Percentiles rank a stretch among this genome's conserved stretches.
phyloP scores from a whole-genome alignment of 192 early-diverging fungal species.

The Bifiguratus adelaidae region DNA sequence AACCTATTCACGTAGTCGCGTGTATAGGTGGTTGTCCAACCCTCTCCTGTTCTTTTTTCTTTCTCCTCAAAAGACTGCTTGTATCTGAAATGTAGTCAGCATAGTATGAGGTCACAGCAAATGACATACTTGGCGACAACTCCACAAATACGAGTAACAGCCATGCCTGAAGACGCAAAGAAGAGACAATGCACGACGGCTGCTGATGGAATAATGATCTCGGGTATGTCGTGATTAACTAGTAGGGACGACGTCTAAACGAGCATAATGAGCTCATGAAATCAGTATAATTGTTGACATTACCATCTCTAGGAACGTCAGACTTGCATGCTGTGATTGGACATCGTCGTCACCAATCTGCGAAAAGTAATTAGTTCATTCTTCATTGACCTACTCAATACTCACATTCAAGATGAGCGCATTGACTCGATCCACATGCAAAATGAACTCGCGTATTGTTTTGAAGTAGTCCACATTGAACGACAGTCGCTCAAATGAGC shows the following conservation, averaged over 20 bases:
- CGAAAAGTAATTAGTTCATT: not conserved
- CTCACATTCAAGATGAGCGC: constrained; percentile 17
- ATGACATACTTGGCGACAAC: constrained; percentile 19
- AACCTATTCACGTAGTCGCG: constrained; percentile 31
- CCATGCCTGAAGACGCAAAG: constrained; percentile 29
- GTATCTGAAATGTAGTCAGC: constrained; percentile 4
- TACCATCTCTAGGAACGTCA: constrained; percentile 35
- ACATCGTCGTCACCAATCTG: constrained; percentile 24
- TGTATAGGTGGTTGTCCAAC: constrained; percentile 15
- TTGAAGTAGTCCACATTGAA: constrained; percentile 27
- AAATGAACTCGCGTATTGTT: constrained; percentile 24
- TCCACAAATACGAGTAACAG: constrained; percentile 34
- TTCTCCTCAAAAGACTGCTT: constrained; percentile 27
- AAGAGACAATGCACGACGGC: constrained; percentile 27
- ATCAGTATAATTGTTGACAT: not conserved
- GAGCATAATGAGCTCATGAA: not conserved
- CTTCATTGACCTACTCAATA: not conserved
- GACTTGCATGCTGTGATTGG: constrained; percentile 27
- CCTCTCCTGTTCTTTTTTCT: constrained; percentile 8
- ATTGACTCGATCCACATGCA: constrained; percentile 26
- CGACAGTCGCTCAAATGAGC: constrained; percentile 21
- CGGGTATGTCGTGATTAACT: constrained; percentile 12
- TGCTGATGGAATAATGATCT: constrained; percentile 31
- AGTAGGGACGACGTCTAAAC: constrained; percentile 8
- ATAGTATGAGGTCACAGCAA: not conserved